Percentiles rank a stretch among this genome's conserved stretches.
These are phyloP conservation scores for Trichoderma koningii DNA, from an alignment of 2,329 filamentous ascomycete genomes.

Conservation along the genomic window DNA sequence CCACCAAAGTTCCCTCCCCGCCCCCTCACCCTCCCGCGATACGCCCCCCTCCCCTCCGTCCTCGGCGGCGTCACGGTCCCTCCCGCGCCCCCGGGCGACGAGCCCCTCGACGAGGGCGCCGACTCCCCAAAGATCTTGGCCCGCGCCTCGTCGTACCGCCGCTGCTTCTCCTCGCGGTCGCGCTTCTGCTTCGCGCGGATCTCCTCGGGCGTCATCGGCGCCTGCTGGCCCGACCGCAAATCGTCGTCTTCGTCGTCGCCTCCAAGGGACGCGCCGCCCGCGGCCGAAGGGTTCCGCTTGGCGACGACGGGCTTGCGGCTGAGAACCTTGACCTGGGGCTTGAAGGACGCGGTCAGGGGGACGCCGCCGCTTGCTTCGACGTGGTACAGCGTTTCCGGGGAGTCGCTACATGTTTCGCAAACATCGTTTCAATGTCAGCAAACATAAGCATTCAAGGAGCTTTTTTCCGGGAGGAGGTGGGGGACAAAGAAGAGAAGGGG, in stretches of 20 bases:
- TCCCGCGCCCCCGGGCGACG: slow-evolving; percentile 51
- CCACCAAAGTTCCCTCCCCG: slow-evolving; percentile 41
- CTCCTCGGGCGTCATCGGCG: slow-evolving; percentile 72
- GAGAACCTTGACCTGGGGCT: slow-evolving; percentile 79
- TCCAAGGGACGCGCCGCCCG: slow-evolving; percentile 51
- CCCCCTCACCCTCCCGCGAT: slow-evolving; percentile 51
- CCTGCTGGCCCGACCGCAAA: slow-evolving; percentile 60
- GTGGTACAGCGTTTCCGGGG: slow-evolving; percentile 71
- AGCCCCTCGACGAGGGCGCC: slow-evolving; percentile 56
- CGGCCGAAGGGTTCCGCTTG: slow-evolving; percentile 54
- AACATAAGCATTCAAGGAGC: not conserved
- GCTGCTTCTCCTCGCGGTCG: slow-evolving; percentile 86
- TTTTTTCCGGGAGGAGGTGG: too few species aligned
- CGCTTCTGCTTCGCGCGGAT: slow-evolving; percentile 74
- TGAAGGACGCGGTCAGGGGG: slow-evolving; percentile 68
- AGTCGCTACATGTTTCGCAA: slow-evolving; percentile 56
- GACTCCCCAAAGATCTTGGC: slow-evolving; percentile 81
- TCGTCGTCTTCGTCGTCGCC: slow-evolving; percentile 59
- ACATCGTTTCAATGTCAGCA: slow-evolving; percentile 1
- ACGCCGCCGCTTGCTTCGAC: slow-evolving; percentile 64
- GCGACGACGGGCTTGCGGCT: slow-evolving; percentile 75
- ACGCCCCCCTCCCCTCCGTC: slow-evolving; percentile 38
- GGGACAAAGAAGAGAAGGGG: not conserved
- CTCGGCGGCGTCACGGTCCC: slow-evolving; percentile 58
- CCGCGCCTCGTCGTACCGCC: slow-evolving; percentile 83